Base-by-base conservation (phyloP, 768 basidiomycete genomes). In the Lentinula sp. region DNA sequence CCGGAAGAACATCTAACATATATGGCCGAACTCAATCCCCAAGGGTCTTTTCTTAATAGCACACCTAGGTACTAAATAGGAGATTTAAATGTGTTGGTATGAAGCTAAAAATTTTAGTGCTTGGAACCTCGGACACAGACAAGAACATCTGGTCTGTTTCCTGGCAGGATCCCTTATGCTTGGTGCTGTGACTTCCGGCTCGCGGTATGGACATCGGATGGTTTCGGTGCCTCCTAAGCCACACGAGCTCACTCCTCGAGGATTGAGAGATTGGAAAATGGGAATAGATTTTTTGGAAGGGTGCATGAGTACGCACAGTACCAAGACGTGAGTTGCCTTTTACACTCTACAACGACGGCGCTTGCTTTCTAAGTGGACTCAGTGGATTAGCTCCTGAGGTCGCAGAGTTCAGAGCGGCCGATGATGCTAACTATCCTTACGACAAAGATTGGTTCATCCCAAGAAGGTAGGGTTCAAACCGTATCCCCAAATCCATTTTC, bases 81-180 rank as follows among this genome's bases (percentile, higher is more conserved):
- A 16, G 28, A 34, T 21, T 16, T 28, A 3, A 28, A 50, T 11
- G 23, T 15, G 7, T 13, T 50, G 18, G 75, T 21, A 71, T 83
- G 40, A 68, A 71, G 10, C 81, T 82, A 32, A 21, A 4, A 21
- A 28, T 42, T 42, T 7, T 48, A 59, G 56, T 45, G 13, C 23
- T 13, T 45, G 34, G 65, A 85, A 72, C 13, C 71, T 85, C 18
- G 69, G 74, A 5, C 84, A 84, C 31, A 88, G 90, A 69, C 89
- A 92, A 70, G 89, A 92, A 68, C 90, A 91, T 68, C 82, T 92
- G 34, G 89, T 87, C 13, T 92, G 91, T 73, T 92, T 91, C 82
- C 74, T 92, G 52, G 88, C 84, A 39, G 91, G 88, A 3, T 85
- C 86, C 9, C 80, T 92, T 64, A 81, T 92, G 74, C 78, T 92